Percentiles rank a stretch among this genome's conserved stretches.
Conservation (phyloP, 1,284 basidiomycete genomes). For the Ceratobasidium sp. region DNA sequence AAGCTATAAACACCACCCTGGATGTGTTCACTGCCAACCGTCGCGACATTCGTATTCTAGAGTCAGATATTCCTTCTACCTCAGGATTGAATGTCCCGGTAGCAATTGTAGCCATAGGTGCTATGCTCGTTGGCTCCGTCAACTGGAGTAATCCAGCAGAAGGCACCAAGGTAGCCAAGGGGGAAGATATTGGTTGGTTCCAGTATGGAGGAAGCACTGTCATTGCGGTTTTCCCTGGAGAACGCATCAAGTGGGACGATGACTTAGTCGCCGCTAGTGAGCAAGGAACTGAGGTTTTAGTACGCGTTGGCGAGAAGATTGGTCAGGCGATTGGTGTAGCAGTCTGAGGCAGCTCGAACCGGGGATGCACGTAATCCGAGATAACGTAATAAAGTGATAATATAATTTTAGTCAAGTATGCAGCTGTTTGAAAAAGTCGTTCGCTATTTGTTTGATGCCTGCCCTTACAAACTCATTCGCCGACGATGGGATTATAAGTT, state of each 20-base stretch:
- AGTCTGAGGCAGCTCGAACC: neutral
- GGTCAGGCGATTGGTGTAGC: conserved; percentile 49
- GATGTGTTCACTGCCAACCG: conserved; percentile 83
- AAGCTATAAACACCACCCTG: conserved; percentile 80
- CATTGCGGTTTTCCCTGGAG: conserved; percentile 74
- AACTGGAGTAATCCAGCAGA: conserved; percentile 61
- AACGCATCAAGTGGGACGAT: conserved; percentile 72
- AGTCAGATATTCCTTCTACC: conserved; percentile 63
- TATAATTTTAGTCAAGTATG: neutral
- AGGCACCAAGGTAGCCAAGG: conserved; percentile 53
- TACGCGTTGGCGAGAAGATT: conserved; percentile 70
- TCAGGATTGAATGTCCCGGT: conserved; percentile 63
- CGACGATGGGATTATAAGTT: too few species aligned
- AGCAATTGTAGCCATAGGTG: conserved; percentile 75
- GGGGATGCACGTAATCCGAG: neutral
- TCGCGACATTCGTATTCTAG: conserved; percentile 60
- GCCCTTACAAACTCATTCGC: too few species aligned
- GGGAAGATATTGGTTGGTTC: conserved; percentile 65
- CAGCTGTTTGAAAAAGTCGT: too few species aligned
- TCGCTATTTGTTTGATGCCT: too few species aligned
- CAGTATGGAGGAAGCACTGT: conserved; percentile 80
- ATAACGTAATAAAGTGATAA: neutral
- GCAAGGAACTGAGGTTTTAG: conserved; percentile 76
- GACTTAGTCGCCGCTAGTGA: conserved; percentile 75
- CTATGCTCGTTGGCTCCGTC: conserved; percentile 73